Percentiles rank a stretch among this genome's conserved stretches.
phyloP scores from a whole-genome alignment of 495 filamentous ascomycete species.

The Platismatia glauca region DNA sequence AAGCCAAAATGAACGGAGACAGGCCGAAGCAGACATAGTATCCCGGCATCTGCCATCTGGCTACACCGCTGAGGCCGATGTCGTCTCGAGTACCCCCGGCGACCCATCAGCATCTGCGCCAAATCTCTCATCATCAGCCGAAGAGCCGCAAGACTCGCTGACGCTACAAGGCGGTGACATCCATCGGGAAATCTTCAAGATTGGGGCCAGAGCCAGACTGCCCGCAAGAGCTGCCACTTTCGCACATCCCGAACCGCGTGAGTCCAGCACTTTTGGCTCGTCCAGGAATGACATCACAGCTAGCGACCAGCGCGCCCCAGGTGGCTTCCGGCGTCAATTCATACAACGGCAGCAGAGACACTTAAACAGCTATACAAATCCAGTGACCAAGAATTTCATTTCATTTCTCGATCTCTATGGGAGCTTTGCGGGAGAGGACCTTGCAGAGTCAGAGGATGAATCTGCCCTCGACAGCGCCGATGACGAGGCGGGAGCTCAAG shows the following conservation, averaged over 20 bases:
- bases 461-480: slow-evolving; percentile 34
- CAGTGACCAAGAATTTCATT: slow-evolving; percentile 55
- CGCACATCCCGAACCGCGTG: slow-evolving; percentile 34
- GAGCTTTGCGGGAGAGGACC: slow-evolving; percentile 62
- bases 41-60: slow-evolving; percentile 34
- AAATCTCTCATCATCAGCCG: slow-evolving; percentile 1
- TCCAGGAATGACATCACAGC: slow-evolving; percentile 31
- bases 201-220: slow-evolving; percentile 40
- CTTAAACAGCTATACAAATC: slow-evolving; percentile 35
- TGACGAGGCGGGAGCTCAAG: slow-evolving; percentile 37
- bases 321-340: slow-evolving; percentile 54
- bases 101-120: background rate
- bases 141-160: slow-evolving; percentile 46
- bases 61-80: slow-evolving; percentile 35
- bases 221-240: slow-evolving; percentile 52
- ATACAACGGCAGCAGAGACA: slow-evolving; percentile 41
- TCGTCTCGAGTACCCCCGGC: slow-evolving; percentile 2
- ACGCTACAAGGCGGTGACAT: slow-evolving; percentile 59
- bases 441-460: slow-evolving; percentile 56
- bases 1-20: slow-evolving; percentile 17
- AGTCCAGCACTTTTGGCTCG: slow-evolving; percentile 15
- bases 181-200: slow-evolving; percentile 59
- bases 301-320: slow-evolving; percentile 46
- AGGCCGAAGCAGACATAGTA: slow-evolving; percentile 30
- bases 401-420: slow-evolving; percentile 64